Conservation (phyloP, 164 flowering plant genomes). For the Dillenia turbinata region DNA sequence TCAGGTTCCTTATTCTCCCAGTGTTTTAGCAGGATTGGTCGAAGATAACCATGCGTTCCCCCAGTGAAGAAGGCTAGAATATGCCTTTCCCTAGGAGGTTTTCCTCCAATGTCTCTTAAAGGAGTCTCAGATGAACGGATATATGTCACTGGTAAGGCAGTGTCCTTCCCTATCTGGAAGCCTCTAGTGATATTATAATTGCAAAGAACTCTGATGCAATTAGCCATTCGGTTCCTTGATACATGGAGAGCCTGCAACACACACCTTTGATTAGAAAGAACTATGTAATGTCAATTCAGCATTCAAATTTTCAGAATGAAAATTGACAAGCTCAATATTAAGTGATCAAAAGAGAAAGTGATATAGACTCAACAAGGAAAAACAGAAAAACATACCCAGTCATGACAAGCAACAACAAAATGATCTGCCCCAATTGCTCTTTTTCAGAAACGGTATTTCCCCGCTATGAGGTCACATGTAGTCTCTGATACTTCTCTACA, state of each 20-base stretch:
- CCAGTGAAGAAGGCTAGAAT: slow-evolving; percentile 46
- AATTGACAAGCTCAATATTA: neutral
- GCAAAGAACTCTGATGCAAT: slow-evolving; percentile 42
- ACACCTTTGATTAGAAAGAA: neutral
- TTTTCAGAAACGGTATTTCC: slow-evolving; percentile 33
- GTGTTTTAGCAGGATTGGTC: slow-evolving; percentile 23
- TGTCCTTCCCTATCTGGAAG: slow-evolving; percentile 38
- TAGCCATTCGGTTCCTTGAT: slow-evolving; percentile 24
- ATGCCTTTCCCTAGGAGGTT: slow-evolving; percentile 25
- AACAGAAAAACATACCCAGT: slow-evolving; percentile 29
- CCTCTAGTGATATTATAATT: slow-evolving; percentile 37
- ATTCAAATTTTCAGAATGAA: neutral
- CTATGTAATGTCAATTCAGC: neutral
- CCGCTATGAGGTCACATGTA: slow-evolving; percentile 10
- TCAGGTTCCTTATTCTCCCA: slow-evolving; percentile 28
- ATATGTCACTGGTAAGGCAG: slow-evolving; percentile 34
- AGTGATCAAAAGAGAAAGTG: neutral
- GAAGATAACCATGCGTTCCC: slow-evolving; percentile 38
- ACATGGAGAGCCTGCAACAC: slow-evolving; percentile 27
- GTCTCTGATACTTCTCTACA: slow-evolving; percentile 10
- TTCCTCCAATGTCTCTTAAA: slow-evolving; percentile 30
- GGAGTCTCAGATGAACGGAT: slow-evolving; percentile 25
- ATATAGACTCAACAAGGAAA: neutral
- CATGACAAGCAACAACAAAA: slow-evolving; percentile 41
- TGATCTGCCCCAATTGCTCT: slow-evolving; percentile 35